Evolutionary conservation across 495 filamentous ascomycete species (phyloP), one percentile per base, ranked within the genome.

Genomic region (Jackrogersella multiformis): DNA sequence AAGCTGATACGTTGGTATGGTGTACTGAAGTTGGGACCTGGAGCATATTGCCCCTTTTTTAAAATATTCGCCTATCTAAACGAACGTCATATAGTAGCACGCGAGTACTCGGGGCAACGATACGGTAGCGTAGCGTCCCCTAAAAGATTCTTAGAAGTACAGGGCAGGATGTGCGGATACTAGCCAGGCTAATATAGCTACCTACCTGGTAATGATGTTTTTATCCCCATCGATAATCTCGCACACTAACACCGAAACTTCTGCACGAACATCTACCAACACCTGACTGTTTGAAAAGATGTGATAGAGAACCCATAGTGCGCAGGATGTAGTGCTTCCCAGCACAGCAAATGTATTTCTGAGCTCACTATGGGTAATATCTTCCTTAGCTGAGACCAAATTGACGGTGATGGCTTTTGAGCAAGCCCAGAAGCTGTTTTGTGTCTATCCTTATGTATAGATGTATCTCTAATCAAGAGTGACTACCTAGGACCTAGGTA

Each of bases 21-120:
- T 77, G 69, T 15, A 69, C 71, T 2, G 49, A 38, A 13, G 63
- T 64, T 2, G 74, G 76, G 16, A 79, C 55, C 61, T 72, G 70
- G 18, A 78, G 46, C 57, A 76, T 70, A 10, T 16, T 59, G 2
- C 73, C 76, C 62, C 74, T 76, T 48, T 74, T 78, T 4, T 78
- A 69, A 0, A 78, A 61, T 12, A 72, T 58, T 4, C 59, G 55
- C 23, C 58, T 66, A 21, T 78, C 72, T 0, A 80, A 30, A 0
- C 66, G 13, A 0, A 71, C 73, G 20, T 80, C 75, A 20, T 77
- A 67, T 6, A 71, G 54, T 0, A 78, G 26, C 1, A 67, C 42
- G 7, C 76, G 70, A 9, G 64, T n/a, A 0, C 73, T 56, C 1
- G 66, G 55, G 46, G 41, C 65, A 12, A 75, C 56, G 21, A 61